Conservation (phyloP, 1,284 basidiomycete species). For the Taiwanofungus camphoratus region DNA sequence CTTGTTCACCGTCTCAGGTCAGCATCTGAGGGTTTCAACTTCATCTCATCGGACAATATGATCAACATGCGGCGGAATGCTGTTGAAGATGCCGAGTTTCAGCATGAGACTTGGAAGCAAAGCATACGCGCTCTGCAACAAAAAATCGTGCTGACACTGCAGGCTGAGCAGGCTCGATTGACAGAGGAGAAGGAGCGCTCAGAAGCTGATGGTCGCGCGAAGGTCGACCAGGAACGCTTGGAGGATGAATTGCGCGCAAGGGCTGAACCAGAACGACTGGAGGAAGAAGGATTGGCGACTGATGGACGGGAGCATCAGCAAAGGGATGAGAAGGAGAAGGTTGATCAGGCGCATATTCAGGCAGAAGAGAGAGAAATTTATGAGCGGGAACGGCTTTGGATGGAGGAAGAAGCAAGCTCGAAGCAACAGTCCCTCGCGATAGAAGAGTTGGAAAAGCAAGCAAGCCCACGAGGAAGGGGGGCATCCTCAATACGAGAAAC, state of each 20-base stretch:
- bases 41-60: conserved; percentile 37
- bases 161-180: conserved; percentile 26
- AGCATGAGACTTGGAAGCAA: conserved; percentile 43
- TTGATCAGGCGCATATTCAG: conserved; percentile 26
- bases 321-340: conserved; percentile 22
- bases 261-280: conserved; percentile 10
- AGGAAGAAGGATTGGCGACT: conserved; percentile 11
- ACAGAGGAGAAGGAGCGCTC: conserved; percentile 26
- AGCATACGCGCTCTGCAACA: conserved; percentile 33
- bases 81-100: conserved; percentile 45
- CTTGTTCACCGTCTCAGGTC: conserved; percentile 47
- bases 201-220: conserved; percentile 26
- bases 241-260: conserved; percentile 14
- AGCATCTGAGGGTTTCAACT: conserved; percentile 34
- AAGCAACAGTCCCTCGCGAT: neutral
- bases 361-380: conserved; percentile 20
- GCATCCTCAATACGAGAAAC: neutral
- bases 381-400: conserved; percentile 16
- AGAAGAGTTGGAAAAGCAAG: conserved; percentile 2
- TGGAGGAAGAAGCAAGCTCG: conserved; percentile 12
- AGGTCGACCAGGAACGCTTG: conserved; percentile 22
- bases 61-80: conserved; percentile 39
- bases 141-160: conserved; percentile 27
- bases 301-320: conserved; percentile 24
- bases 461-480: neutral